Conservation (phyloP, 2,329 filamentous ascomycete species). For the Fusarium coffeatum region DNA sequence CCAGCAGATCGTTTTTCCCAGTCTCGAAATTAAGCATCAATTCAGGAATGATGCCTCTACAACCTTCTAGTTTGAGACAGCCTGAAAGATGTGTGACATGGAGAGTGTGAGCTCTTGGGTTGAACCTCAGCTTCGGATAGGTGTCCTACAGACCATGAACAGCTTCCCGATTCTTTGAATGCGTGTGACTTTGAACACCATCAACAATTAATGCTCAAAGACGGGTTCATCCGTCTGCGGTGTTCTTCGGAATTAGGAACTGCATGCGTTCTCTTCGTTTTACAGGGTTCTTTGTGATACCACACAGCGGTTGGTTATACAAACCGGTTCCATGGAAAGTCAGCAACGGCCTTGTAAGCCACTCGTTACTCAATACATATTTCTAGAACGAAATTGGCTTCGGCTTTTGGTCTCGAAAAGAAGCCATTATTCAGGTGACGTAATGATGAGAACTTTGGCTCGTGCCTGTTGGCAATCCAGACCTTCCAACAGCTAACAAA, state of each 20-base stretch:
- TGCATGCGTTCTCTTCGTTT: neutral
- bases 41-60: neutral
- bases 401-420: neutral
- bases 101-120: neutral
- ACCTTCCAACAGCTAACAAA: neutral
- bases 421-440: neutral
- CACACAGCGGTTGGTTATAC: neutral
- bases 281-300: neutral
- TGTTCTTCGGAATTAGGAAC: neutral
- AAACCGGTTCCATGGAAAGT: neutral
- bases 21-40: neutral
- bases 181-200: neutral
- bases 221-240: neutral
- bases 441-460: neutral
- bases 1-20: neutral
- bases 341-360: neutral
- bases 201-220: neutral
- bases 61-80: neutral
- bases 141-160: neutral
- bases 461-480: neutral
- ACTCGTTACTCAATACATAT: neutral
- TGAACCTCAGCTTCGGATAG: neutral
- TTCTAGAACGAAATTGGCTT: slow-evolving; percentile 5
- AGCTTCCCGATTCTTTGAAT: neutral
- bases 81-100: neutral